Conservation (phyloP, 176 grass and related monocot genomes). For the Poa annua region DNA sequence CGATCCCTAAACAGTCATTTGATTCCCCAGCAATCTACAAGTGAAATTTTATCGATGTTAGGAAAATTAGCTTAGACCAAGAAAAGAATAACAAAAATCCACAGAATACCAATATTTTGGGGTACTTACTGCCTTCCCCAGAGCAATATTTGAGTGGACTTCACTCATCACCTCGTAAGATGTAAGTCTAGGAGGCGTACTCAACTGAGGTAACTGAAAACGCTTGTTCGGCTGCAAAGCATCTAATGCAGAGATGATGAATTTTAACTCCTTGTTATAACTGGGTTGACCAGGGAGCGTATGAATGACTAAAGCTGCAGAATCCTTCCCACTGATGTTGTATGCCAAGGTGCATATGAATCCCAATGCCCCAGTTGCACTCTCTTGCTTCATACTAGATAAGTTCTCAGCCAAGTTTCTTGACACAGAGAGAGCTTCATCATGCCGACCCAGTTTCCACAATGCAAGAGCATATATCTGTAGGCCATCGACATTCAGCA, state of each 20-base stretch:
- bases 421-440: constrained; percentile 70
- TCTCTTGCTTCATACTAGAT: constrained; percentile 62
- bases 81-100: neutral
- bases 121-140: constrained; percentile 83
- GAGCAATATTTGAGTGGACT: constrained; percentile 85
- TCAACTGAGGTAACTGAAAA: constrained; percentile 60
- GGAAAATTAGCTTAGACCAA: neutral
- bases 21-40: constrained; percentile 60
- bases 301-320: constrained; percentile 66
- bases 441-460: constrained; percentile 72
- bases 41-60: constrained; percentile 28
- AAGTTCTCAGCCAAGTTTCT: constrained; percentile 71
- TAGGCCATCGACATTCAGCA: constrained; percentile 67
- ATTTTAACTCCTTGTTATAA: constrained; percentile 66
- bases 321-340: constrained; percentile 74
- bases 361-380: constrained; percentile 57
- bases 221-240: constrained; percentile 80
- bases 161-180: constrained; percentile 70
- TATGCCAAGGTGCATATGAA: constrained; percentile 88
- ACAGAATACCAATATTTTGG: constrained; percentile 22
- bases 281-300: constrained; percentile 70
- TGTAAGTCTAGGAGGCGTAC: constrained; percentile 56
- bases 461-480: constrained; percentile 94
- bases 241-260: constrained; percentile 80
- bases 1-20: constrained; percentile 55